Evolutionary conservation across 495 filamentous ascomycete genomes (phyloP).

Genomic region (Elaphomyces granulatus): DNA sequence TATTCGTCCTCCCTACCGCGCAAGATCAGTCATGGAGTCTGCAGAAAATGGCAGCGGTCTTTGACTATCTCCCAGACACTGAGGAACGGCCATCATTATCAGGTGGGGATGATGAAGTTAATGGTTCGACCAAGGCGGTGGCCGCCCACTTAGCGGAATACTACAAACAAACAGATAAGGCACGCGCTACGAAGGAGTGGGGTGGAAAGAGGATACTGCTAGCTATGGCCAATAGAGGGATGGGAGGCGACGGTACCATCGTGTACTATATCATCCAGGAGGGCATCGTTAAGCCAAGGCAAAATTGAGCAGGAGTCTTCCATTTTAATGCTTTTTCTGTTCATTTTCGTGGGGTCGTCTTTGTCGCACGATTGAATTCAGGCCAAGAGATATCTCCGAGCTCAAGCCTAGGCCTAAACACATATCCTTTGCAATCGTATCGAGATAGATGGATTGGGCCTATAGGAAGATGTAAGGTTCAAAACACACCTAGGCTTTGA

Average conservation of each 20-base stretch:
- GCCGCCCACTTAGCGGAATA: slow-evolving; percentile 22
- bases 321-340: no score
- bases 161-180: slow-evolving; percentile 23
- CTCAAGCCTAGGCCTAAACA: no score
- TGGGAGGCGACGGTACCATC: slow-evolving; percentile 72
- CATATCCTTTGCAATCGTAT: no score
- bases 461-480: no score
- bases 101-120: slow-evolving; percentile 7
- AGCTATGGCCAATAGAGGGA: slow-evolving; percentile 51
- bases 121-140: slow-evolving; percentile 16
- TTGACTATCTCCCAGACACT: slow-evolving; percentile 52
- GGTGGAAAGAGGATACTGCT: slow-evolving; percentile 60
- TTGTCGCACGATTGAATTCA: no score
- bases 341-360: no score
- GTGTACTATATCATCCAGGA: slow-evolving; percentile 94
- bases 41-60: slow-evolving; percentile 58
- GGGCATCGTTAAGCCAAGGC: slow-evolving; percentile 87
- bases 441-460: no score
- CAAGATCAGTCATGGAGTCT: slow-evolving; percentile 75
- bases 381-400: no score
- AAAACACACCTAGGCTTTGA: no score
- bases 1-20: slow-evolving; percentile 81
- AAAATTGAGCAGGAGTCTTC: no score
- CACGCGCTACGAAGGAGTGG: slow-evolving; percentile 22
- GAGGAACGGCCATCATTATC: slow-evolving; percentile 9